Percentiles rank a stretch among this genome's conserved stretches.
Evolutionary conservation across 148 eudicot species (phyloP).

Genomic region (Pouteria glomerata): DNA sequence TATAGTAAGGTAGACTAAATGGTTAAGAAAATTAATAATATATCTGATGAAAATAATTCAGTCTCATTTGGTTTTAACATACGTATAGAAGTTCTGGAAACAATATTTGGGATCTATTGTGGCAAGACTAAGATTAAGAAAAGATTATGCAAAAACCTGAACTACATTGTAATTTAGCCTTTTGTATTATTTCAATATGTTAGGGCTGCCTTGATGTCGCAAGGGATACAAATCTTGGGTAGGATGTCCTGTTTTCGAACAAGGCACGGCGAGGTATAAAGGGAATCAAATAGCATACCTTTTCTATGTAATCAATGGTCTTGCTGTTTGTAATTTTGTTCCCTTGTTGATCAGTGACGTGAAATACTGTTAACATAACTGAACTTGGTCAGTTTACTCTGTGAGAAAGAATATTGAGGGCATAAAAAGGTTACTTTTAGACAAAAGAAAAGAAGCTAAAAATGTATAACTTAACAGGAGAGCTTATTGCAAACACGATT

Average conservation of each 20-base stretch:
- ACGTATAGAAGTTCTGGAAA: not conserved
- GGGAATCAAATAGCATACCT: slow-evolving; percentile 37
- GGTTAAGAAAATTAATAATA: not conserved
- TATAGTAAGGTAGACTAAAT: not conserved
- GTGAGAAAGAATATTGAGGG: not conserved
- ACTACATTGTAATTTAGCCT: not conserved
- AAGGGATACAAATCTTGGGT: not conserved
- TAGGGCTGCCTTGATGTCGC: too few relatives aligned
- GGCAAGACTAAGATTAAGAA: not conserved
- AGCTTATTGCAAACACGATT: not conserved
- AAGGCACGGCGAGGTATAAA: not conserved
- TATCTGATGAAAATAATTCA: not conserved
- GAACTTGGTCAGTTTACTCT: not conserved
- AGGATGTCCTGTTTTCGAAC: not conserved
- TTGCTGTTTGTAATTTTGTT: slow-evolving; percentile 53
- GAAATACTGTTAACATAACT: slow-evolving; percentile 53
- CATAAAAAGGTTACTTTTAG: not conserved
- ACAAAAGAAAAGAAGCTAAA: not conserved
- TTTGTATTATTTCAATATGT: not conserved
- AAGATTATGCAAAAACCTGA: not conserved
- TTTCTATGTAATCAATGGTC: slow-evolving; percentile 58
- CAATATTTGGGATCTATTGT: not conserved
- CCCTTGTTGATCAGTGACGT: slow-evolving; percentile 73
- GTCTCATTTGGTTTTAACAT: not conserved
- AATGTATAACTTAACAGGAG: not conserved